Conservation (phyloP, 306 rosid genomes). For the Canavalia ensiformis region DNA sequence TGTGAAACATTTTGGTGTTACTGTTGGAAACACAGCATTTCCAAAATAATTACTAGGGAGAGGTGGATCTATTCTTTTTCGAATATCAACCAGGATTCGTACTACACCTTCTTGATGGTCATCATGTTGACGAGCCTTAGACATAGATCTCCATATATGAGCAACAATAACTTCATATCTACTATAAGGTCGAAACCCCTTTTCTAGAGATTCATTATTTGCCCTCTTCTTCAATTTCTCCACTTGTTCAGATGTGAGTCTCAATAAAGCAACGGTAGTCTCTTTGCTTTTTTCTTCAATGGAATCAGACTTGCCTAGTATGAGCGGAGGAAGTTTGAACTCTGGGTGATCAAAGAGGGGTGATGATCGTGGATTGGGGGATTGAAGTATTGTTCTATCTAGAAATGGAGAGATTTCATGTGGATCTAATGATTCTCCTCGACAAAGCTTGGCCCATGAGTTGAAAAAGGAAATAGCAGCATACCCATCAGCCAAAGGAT, state of each 20-base stretch:
- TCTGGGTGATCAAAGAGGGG: slow-evolving; percentile 29
- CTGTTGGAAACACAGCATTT: neutral
- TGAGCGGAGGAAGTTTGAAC: slow-evolving; percentile 15
- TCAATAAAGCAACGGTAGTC: neutral
- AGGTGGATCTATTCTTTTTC: slow-evolving; percentile 18
- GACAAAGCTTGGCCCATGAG: too few species aligned
- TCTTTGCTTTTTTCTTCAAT: neutral
- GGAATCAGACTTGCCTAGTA: neutral
- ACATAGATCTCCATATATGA: slow-evolving; percentile 1
- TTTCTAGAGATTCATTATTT: neutral
- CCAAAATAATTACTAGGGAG: slow-evolving; percentile 37
- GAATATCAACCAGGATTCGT: neutral
- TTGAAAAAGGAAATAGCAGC: too few species aligned
- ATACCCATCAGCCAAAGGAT: too few species aligned
- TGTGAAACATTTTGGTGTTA: too few species aligned
- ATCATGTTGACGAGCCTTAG: slow-evolving; percentile 10
- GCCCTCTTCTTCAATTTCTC: slow-evolving; percentile 25
- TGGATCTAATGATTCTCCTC: too few species aligned
- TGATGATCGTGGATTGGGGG: neutral
- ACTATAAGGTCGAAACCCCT: neutral
- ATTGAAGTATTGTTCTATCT: neutral
- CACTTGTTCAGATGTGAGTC: slow-evolving; percentile 28
- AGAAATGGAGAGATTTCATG: too few species aligned
- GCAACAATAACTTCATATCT: too few species aligned
- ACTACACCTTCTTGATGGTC: neutral